Conservation (phyloP, 2,329 filamentous ascomycete genomes). For the Epichloe scottii region DNA sequence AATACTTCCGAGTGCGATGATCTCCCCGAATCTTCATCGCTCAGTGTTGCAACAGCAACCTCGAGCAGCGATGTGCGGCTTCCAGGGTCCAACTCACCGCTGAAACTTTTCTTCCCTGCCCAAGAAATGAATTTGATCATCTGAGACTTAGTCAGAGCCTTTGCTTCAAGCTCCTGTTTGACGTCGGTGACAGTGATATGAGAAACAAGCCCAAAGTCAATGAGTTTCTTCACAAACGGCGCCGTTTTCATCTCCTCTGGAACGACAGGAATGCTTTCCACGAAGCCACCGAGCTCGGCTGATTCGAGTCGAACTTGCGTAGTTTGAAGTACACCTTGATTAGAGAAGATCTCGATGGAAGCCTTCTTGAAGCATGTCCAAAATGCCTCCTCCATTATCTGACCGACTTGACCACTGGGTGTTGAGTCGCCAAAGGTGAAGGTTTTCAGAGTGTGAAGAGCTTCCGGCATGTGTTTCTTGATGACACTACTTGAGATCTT, state of each 20-base stretch:
- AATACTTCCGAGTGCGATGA: constrained; percentile 68
- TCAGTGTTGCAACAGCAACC: constrained; percentile 63
- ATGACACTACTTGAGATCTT: constrained; percentile 53
- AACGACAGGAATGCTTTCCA: constrained; percentile 78
- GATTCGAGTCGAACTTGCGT: constrained; percentile 67
- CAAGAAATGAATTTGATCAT: constrained; percentile 75
- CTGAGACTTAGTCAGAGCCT: constrained; percentile 68
- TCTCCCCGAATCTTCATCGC: constrained; percentile 51
- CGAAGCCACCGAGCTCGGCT: constrained; percentile 55
- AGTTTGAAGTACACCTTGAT: constrained; percentile 73
- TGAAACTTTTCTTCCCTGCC: constrained; percentile 59
- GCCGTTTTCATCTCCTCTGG: constrained; percentile 61
- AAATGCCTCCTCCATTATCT: constrained; percentile 87
- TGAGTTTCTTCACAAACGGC: constrained; percentile 68
- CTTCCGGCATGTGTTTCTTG: constrained; percentile 58
- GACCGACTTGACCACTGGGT: constrained; percentile 69
- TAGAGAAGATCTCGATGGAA: constrained; percentile 79
- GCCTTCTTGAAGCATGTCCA: constrained; percentile 82
- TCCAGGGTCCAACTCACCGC: constrained; percentile 57
- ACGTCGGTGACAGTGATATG: constrained; percentile 83
- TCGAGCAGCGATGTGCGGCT: constrained; percentile 61
- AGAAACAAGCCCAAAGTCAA: constrained; percentile 75
- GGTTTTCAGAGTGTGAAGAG: constrained; percentile 71
- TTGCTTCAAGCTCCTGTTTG: constrained; percentile 66
- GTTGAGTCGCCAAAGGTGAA: constrained; percentile 87